These are phyloP conservation scores for Anthracocystis walkeri DNA, from an alignment of 1,284 basidiomycete genomes.

Conservation along the genomic window DNA sequence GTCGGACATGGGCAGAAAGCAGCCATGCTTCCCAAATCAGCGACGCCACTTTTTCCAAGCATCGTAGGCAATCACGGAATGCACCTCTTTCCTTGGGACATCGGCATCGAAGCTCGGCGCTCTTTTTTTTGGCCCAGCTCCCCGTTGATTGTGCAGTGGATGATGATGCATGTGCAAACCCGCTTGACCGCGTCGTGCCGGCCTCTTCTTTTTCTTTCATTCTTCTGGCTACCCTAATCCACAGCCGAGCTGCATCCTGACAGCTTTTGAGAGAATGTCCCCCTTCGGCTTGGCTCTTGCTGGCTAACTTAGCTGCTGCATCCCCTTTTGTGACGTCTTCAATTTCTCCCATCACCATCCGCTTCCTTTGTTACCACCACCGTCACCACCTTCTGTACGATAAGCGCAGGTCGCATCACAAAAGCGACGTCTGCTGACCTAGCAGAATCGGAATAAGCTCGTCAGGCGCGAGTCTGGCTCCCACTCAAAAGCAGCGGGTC, in stretches of 20 bases:
- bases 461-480: background rate
- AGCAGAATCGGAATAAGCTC: background rate
- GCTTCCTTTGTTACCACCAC: conserved; percentile 12
- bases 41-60: background rate
- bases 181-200: background rate
- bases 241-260: conserved; percentile 31
- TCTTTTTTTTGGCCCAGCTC: background rate
- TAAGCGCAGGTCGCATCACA: conserved; percentile 24
- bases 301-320: background rate
- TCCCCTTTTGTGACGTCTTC: background rate
- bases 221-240: background rate
- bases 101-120: conserved; percentile 8
- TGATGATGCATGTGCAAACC: background rate
- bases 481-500: conserved; percentile 1
- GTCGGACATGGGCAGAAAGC: background rate
- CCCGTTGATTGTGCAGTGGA: background rate
- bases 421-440: background rate
- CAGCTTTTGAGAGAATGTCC: background rate
- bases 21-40: background rate
- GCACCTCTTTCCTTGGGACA: background rate
- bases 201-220: background rate
- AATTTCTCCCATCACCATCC: conserved; percentile 11
- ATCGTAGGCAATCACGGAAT: background rate
- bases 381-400: background rate
- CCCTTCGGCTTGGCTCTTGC: no score